Conservation (phyloP, 192 early-diverging fungal species). For the Rhizophagus prolifer region DNA sequence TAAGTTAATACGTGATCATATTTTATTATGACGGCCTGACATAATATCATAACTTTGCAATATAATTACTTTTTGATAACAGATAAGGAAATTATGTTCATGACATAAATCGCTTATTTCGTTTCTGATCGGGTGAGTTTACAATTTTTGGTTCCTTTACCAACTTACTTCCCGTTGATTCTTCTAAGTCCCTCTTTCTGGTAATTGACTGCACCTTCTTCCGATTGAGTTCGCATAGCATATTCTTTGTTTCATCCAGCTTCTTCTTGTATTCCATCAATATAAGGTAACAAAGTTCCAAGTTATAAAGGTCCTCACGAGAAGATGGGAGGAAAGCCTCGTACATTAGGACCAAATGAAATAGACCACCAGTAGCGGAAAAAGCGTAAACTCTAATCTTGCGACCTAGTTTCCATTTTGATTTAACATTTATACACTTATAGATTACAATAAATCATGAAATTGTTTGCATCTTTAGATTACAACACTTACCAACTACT, state of each 20-base stretch:
- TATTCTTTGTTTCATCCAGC: conserved; percentile 21
- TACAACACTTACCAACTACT: conserved; percentile 32
- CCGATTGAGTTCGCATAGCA: conserved; percentile 11
- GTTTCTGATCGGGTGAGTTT: conserved; percentile 5
- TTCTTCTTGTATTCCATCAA: conserved; percentile 27
- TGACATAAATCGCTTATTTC: no score
- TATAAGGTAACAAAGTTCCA: conserved; percentile 22
- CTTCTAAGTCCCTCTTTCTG: conserved; percentile 18
- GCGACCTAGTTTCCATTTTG: not conserved
- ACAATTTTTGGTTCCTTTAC: conserved; percentile 26
- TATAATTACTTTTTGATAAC: no score
- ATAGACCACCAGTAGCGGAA: conserved; percentile 22
- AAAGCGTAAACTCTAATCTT: conserved; percentile 28
- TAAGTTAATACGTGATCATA: no score
- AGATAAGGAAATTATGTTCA: no score
- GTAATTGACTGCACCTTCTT: conserved; percentile 23
- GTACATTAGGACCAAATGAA: conserved; percentile 35
- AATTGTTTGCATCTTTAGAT: conserved; percentile 19
- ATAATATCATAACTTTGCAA: no score
- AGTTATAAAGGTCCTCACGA: conserved; percentile 17
- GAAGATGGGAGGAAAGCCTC: conserved; percentile 15
- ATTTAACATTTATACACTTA: not conserved
- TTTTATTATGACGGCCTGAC: no score
- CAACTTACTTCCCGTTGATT: conserved; percentile 14
- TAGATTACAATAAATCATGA: conserved; percentile 20